Percentiles rank a stretch among this genome's conserved stretches.
Evolutionary conservation across 2,329 filamentous ascomycete genomes (phyloP).

Genomic region (Curvularia verruculosa): DNA sequence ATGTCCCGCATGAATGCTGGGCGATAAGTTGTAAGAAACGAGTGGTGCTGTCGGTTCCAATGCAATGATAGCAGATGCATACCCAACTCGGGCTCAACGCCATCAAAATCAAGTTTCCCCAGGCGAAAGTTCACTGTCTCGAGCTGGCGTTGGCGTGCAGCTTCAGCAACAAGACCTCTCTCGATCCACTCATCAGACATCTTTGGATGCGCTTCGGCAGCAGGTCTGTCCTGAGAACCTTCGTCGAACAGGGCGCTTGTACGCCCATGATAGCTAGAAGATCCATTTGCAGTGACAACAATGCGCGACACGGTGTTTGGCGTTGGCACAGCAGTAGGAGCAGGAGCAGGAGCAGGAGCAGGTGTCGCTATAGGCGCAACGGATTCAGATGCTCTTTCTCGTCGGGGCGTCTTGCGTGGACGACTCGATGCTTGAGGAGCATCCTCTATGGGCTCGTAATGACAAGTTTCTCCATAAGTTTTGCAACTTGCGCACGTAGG

Average conservation of each 20-base stretch:
- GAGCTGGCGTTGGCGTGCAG: constrained; percentile 57
- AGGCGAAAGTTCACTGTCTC: constrained; percentile 56
- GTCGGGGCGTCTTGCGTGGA: constrained; percentile 25
- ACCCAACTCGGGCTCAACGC: constrained; percentile 59
- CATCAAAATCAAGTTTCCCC: constrained; percentile 62
- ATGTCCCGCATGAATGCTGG: constrained; percentile 54
- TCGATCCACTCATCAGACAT: constrained; percentile 52
- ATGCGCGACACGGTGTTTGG: constrained; percentile 47
- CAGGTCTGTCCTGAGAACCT: constrained; percentile 26
- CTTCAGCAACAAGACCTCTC: constrained; percentile 56
- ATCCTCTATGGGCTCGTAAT: constrained; percentile 48
- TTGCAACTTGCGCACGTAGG: constrained; percentile 57
- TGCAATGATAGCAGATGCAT: constrained; percentile 60
- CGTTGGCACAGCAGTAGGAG: constrained; percentile 10
- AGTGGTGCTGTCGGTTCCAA: constrained; percentile 62
- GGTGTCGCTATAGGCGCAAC: background rate
- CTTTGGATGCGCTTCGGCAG: constrained; percentile 23
- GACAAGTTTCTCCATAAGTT: constrained; percentile 54
- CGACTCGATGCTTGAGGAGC: constrained; percentile 22
- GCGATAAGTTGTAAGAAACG: constrained; percentile 58
- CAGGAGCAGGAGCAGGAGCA: background rate
- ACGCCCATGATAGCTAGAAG: constrained; percentile 57
- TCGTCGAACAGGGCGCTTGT: constrained; percentile 59
- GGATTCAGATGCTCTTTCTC: constrained; percentile 12
- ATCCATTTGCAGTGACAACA: constrained; percentile 49